A percentile compares a stretch with the other conserved stretches of the same genome.
Evolutionary conservation across 2,329 filamentous ascomycete species (phyloP).

Genomic region (Monosporascus cannonballus): DNA sequence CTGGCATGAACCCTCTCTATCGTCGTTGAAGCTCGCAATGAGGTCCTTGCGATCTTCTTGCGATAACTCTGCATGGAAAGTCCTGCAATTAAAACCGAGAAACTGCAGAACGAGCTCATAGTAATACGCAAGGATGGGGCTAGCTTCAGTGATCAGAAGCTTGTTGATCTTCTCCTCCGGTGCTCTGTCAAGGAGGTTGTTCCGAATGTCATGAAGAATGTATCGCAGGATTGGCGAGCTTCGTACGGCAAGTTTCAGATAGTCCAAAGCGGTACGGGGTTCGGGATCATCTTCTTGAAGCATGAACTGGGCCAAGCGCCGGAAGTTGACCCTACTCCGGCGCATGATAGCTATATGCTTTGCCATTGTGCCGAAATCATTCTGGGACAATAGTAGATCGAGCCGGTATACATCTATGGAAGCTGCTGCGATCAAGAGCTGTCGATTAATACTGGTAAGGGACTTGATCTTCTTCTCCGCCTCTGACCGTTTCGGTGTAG

Average conservation of each 20-base stretch:
- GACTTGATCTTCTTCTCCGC: neutral
- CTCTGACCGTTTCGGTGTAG: neutral
- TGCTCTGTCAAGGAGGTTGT: slow-evolving; percentile 14
- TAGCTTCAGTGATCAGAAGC: slow-evolving; percentile 21
- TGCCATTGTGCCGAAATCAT: slow-evolving; percentile 11
- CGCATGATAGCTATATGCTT: slow-evolving; percentile 16
- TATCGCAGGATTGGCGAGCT: slow-evolving; percentile 21
- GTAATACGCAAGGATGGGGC: slow-evolving; percentile 22
- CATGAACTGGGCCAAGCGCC: slow-evolving; percentile 15
- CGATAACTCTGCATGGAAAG: slow-evolving; percentile 17
- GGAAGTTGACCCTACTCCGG: slow-evolving; percentile 10
- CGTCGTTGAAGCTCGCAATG: slow-evolving; percentile 19
- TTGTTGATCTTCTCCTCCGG: slow-evolving; percentile 17
- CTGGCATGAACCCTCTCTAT: slow-evolving; percentile 14
- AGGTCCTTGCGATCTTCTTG: slow-evolving; percentile 15
- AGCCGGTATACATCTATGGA: slow-evolving; percentile 20
- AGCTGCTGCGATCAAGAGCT: slow-evolving; percentile 18
- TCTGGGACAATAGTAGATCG: slow-evolving; percentile 9
- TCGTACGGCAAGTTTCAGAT: slow-evolving; percentile 15
- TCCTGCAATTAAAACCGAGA: slow-evolving; percentile 20
- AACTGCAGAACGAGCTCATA: slow-evolving; percentile 24
- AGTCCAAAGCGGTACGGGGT: slow-evolving; percentile 15
- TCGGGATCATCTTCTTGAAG: slow-evolving; percentile 1
- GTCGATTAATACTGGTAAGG: slow-evolving; percentile 1
- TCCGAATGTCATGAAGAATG: slow-evolving; percentile 18